Evolutionary conservation across 768 basidiomycete species (phyloP), one percentile per base, ranked within the genome.

Genomic region (Pleurotus pulmonarius): DNA sequence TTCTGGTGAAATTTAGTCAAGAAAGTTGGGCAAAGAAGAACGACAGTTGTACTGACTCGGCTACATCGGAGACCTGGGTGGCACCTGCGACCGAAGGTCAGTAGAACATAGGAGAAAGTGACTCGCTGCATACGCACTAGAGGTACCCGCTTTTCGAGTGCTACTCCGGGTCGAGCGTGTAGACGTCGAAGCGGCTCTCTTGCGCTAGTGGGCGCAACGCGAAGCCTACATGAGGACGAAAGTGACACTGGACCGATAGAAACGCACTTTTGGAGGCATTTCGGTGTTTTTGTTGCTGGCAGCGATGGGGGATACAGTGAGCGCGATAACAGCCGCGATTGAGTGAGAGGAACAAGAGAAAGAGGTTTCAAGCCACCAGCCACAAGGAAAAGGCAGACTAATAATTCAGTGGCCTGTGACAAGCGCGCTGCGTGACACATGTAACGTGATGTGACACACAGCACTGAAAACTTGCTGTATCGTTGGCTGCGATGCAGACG

Each of bases 111-210:
- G 51, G 37, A 51, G 39, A 16, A 41, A n/a, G 22, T 53, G 13
- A 41, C 25, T 34, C n/a, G 26, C 26, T 26, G 20, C n/a, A 29
- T 13, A 24, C 48, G 18, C 25, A 53, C 51, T 53, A 6, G 66
- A 64, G 25, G 63, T 65, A 44, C 61, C 45, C 49, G 58, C 56
- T 44, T 52, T 67, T 57, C 77, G 76, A 40, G 76, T 63, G 13
- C 81, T 78, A 59, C 74, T 77, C 52, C 74, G 77, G 37, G 78
- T 79, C 34, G 73, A 63, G 67, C 79, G 77, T 63, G 79, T 70
- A 59, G 77, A 67, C 29, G 75, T 59, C 34, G 74, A 44, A 15
- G 67, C 64, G 56, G 69, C 68, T 68, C 80, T 83, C 74, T 88
- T 89, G 61, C 87, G 75, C 87, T 89, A 64, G 6, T 22, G 43